Evolutionary conservation across 257 asterid species (phyloP).

Genomic region (Fraxinus cuspidata): DNA sequence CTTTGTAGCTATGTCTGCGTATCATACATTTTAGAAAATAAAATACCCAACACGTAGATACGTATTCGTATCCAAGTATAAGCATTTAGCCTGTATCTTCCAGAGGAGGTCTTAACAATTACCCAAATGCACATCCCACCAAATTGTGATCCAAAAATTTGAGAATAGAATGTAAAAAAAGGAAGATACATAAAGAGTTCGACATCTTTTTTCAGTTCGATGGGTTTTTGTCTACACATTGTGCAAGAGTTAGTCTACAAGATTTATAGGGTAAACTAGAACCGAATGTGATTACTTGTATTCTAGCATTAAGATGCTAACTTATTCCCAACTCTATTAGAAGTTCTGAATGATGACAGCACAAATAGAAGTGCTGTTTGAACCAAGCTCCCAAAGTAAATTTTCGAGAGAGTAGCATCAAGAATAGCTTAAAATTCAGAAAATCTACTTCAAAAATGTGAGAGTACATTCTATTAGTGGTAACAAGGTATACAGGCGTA

Average conservation of each 20-base stretch:
- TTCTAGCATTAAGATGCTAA: conserved; percentile 8
- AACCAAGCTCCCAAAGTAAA: not conserved
- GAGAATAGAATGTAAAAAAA: not conserved
- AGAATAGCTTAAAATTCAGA: not conserved
- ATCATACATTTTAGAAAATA: too few relatives aligned
- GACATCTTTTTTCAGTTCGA: not conserved
- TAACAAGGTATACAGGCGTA: not conserved
- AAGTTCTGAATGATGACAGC: not conserved
- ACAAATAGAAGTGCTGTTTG: conserved; percentile 12
- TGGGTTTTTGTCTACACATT: not conserved
- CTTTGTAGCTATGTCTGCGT: too few relatives aligned
- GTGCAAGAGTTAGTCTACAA: not conserved
- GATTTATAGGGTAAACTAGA: conserved; percentile 19
- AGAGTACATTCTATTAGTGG: not conserved
- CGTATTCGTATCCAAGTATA: too few relatives aligned
- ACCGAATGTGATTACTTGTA: conserved; percentile 1
- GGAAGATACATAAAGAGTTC: not conserved
- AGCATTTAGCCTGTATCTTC: not conserved
- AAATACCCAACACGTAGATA: too few relatives aligned
- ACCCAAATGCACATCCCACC: not conserved
- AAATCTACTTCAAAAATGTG: not conserved
- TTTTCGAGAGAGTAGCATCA: not conserved
- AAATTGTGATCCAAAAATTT: not conserved
- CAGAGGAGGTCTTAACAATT: not conserved
- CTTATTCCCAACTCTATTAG: conserved; percentile 5